Evolutionary conservation across 2,329 filamentous ascomycete genomes (phyloP).

Genomic region (Emergomyces pasteurianus): DNA sequence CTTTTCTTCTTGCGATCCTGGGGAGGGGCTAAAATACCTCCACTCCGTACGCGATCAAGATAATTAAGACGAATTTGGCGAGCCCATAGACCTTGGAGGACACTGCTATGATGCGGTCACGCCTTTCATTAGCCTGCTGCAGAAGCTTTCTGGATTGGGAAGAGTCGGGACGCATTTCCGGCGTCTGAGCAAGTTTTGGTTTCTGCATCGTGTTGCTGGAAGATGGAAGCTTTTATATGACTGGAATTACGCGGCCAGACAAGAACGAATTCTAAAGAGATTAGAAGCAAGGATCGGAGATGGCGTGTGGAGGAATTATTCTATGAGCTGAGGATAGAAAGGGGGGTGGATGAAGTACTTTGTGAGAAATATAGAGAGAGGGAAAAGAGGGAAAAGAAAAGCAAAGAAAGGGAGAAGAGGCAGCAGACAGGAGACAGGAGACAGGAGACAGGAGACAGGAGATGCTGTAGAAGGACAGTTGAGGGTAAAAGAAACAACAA

Average conservation of each 20-base stretch:
- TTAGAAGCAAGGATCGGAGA: background rate
- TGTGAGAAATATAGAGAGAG: background rate
- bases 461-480: background rate
- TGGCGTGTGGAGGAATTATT: background rate
- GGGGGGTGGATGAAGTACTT: background rate
- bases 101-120: conserved; percentile 19
- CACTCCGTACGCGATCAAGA: conserved; percentile 22
- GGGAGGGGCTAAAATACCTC: conserved; percentile 18
- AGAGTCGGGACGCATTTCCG: too few relatives aligned
- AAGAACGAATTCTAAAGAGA: background rate
- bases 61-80: conserved; percentile 24
- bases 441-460: too few relatives aligned
- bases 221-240: background rate
- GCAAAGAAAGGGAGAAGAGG: background rate
- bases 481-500: background rate
- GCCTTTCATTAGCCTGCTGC: conserved; percentile 11
- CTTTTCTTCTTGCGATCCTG: background rate
- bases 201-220: background rate
- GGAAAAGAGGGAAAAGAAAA: background rate
- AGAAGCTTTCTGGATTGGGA: background rate
- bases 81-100: conserved; percentile 24
- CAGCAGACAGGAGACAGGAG: too few relatives aligned
- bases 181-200: background rate
- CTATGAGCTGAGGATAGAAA: background rate
- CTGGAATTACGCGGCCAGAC: background rate